Evolutionary conservation across 148 eudicot genomes (phyloP).

Genomic region (Pouteria glomerata): DNA sequence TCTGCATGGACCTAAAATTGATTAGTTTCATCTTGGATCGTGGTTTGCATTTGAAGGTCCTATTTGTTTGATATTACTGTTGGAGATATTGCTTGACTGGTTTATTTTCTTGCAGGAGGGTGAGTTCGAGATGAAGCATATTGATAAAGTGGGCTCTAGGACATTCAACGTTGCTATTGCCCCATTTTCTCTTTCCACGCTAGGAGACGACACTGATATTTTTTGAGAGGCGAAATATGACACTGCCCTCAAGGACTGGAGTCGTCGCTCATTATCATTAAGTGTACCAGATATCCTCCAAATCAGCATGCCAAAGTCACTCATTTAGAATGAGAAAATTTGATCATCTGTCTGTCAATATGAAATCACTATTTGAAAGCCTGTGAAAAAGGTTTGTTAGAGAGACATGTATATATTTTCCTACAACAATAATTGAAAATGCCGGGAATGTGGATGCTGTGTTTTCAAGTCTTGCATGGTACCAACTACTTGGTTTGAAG

Average conservation of each 20-base stretch:
- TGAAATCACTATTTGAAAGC: too few species aligned
- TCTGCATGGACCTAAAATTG: not conserved
- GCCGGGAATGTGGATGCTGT: not conserved
- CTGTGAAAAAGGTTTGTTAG: not conserved
- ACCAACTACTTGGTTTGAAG: not conserved
- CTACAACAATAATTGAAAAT: not conserved
- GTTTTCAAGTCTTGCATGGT: not conserved
- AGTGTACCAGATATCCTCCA: not conserved
- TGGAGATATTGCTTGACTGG: not conserved
- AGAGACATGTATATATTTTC: slow-evolving; percentile 1
- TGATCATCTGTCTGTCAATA: not conserved
- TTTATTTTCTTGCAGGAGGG: slow-evolving; percentile 58
- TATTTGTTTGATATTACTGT: not conserved
- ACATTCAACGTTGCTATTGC: slow-evolving; percentile 87
- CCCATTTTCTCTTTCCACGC: slow-evolving; percentile 79
- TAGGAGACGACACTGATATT: slow-evolving; percentile 59
- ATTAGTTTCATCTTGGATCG: not conserved
- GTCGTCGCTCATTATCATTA: not conserved
- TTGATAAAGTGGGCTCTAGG: slow-evolving; percentile 62
- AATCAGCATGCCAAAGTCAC: not conserved
- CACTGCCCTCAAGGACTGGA: not conserved
- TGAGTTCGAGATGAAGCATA: slow-evolving; percentile 94
- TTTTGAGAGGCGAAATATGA: slow-evolving; percentile 29
- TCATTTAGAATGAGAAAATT: slow-evolving; percentile 6
- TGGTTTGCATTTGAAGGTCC: not conserved